These are phyloP conservation scores for Kwoniella mangroviensis DNA, from an alignment of 768 basidiomycete species.

Conservation along the genomic window DNA sequence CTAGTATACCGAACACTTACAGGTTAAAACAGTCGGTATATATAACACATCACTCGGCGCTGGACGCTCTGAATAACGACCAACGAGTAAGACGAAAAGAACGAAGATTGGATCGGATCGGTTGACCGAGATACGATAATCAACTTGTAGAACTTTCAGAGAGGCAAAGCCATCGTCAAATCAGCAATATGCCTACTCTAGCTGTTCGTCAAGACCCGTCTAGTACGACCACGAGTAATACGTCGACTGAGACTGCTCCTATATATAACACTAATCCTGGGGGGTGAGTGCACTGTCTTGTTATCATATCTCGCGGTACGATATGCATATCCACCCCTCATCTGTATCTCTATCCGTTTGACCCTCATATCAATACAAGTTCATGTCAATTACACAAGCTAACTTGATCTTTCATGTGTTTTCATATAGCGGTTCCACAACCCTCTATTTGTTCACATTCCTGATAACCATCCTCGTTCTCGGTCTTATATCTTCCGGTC, in stretches of 20 bases:
- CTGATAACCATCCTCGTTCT: conserved; percentile 50
- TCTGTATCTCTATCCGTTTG: no score
- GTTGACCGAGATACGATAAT: conserved; percentile 7
- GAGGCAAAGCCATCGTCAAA: neutral
- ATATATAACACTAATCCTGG: conserved; percentile 11
- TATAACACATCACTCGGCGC: neutral
- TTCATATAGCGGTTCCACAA: conserved; percentile 32
- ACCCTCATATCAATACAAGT: no score
- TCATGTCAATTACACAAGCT: neutral
- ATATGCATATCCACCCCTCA: no score
- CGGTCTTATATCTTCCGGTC: conserved; percentile 34
- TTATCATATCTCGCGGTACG: neutral
- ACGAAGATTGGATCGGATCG: conserved; percentile 3
- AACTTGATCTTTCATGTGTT: neutral
- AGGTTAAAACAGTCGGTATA: no score
- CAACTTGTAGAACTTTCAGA: neutral
- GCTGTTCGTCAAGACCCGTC: conserved; percentile 3
- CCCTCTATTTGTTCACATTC: conserved; percentile 52
- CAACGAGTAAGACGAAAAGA: neutral
- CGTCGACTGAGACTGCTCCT: neutral
- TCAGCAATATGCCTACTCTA: conserved; percentile 17
- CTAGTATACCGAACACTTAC: no score
- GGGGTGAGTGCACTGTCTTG: conserved; percentile 11
- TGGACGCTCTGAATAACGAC: neutral
- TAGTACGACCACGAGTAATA: conserved; percentile 1